A percentile compares a stretch with the other conserved stretches of the same genome.
phyloP scores from a whole-genome alignment of 169 alveolate genomes.

The Plasmodium fragile region DNA sequence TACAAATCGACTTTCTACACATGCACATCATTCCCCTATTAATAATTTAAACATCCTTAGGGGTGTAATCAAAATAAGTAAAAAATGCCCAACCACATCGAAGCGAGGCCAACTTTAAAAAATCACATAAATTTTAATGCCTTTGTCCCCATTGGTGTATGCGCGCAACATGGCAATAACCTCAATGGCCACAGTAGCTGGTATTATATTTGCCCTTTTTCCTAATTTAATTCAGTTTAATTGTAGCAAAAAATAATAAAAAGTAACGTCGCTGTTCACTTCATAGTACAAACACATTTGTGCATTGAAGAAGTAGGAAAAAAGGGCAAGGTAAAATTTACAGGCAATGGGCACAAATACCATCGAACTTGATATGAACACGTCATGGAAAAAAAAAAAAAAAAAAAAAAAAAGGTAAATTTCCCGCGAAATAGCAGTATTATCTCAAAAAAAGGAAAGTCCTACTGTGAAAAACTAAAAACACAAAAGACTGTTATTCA shows the following conservation, averaged over 20 bases:
- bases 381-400: background rate
- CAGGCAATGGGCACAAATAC: background rate
- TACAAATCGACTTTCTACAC: background rate
- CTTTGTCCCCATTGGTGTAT: background rate
- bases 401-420: background rate
- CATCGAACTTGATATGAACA: background rate
- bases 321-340: background rate
- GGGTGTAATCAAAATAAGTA: background rate
- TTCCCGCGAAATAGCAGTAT: background rate
- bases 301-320: background rate
- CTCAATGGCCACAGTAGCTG: background rate
- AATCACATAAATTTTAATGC: background rate
- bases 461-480: background rate
- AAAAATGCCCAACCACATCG: background rate
- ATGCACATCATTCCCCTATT: background rate
- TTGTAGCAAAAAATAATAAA: background rate
- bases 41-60: background rate
- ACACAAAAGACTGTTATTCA: background rate
- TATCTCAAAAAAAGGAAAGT: background rate
- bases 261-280: background rate
- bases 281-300: background rate
- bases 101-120: background rate
- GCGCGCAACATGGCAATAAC: background rate
- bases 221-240: background rate
- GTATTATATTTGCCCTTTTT: background rate